Evolutionary conservation across 768 basidiomycete species (phyloP).

Genomic region (Mycena filopes): DNA sequence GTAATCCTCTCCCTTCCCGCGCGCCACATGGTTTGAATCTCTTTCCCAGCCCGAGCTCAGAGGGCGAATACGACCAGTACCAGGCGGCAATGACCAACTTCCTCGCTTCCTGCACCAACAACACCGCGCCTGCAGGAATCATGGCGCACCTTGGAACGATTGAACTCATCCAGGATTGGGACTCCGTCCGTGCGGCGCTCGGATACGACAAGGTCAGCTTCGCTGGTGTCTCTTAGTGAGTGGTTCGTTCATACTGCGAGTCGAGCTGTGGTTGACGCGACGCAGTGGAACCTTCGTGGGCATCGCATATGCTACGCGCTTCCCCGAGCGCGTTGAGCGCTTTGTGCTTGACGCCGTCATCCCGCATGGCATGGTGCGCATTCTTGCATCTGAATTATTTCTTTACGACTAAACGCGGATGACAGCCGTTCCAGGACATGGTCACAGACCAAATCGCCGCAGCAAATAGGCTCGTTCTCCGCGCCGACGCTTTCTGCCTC

Average conservation of each 20-base stretch:
- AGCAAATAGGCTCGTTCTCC: conserved; percentile 28
- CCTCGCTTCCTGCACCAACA: background rate
- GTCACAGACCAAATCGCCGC: conserved; percentile 27
- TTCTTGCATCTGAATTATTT: background rate
- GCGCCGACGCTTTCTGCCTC: conserved; percentile 34
- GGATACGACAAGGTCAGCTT: conserved; percentile 25
- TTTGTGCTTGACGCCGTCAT: conserved; percentile 27
- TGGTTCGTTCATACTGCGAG: background rate
- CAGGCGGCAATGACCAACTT: conserved; percentile 23
- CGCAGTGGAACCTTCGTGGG: conserved; percentile 13
- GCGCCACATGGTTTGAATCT: background rate
- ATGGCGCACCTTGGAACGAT: conserved; percentile 16
- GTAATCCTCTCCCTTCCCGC: background rate
- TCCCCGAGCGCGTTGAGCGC: conserved; percentile 20
- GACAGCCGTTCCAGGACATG: conserved; percentile 22
- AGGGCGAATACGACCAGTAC: conserved; percentile 24
- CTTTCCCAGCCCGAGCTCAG: conserved; percentile 1
- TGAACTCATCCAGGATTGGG: conserved; percentile 26
- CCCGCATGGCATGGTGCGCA: background rate
- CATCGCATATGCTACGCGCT: conserved; percentile 18
- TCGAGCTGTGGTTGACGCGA: too few relatives aligned
- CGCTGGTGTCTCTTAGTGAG: conserved; percentile 27
- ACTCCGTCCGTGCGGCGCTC: conserved; percentile 23
- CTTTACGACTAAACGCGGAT: background rate
- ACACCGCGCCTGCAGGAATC: conserved; percentile 23